Evolutionary conservation across 371 early-diverging fungal genomes (phyloP), one percentile per base, ranked within the genome.

Genomic region (Entomophthora muscae): DNA sequence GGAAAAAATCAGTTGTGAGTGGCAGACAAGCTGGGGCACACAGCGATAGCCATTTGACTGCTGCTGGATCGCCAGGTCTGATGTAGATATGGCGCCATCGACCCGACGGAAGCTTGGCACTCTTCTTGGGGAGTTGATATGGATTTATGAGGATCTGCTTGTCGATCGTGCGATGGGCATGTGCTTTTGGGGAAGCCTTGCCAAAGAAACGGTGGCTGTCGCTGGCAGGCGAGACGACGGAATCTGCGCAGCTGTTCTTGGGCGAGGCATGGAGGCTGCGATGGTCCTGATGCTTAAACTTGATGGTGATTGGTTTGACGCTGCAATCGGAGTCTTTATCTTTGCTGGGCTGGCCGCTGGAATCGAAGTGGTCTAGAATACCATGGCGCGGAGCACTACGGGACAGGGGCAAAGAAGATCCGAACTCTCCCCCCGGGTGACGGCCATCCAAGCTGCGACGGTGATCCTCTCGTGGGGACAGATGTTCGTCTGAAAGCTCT

Each of bases 21-120:
- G 98, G 98, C 54, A 98, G 71, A 65, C 91, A 91, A 1, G 95
- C 96, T 0, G 98, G 98, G 2, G 89, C 89, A 58, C 85, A 83
- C 30, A 98, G 66, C 0, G 91, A 87, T 63, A 76, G 77, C 95
- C 95, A 95, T 61, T 84, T 78, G 3, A 79, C 67, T 27, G 76
- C 68, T 60, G 66, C 70, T 57, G 65, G 68, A 26, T 71, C 66
- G 53, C 69, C 33, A 7, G 69, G 65, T 52, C 70, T 65, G 3
- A 83, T 88, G 60, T 86, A 80, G 0, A 89, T 82, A 65, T 91
- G 91, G 32, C 86, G 81, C 94, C 94, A 93, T 0, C 90, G 84
- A 22, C 86, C 72, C 5, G 84, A 63, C 64, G 87, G 82, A 7
- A 80, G 79, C 0, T 42, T 5, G 42, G 78, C 69, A 23, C 78